These are phyloP conservation scores for Wickerhamomyces sp. DNA, from an alignment of 1,139 yeast genomes.

Conservation along the genomic window DNA sequence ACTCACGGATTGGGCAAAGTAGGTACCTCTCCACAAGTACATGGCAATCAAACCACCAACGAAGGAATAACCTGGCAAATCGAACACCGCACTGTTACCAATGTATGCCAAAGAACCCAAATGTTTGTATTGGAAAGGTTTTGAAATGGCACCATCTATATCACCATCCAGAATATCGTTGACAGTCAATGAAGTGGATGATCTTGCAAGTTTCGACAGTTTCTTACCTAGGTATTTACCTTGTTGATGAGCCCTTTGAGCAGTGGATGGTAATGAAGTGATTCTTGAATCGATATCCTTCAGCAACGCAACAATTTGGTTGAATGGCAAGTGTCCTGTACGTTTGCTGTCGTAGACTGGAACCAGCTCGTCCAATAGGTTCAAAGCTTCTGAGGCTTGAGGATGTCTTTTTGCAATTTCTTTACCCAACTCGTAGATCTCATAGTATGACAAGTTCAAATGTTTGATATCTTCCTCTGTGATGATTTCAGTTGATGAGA, in stretches of 20 bases:
- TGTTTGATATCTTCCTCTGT: constrained; percentile 39
- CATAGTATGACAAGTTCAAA: constrained; percentile 38
- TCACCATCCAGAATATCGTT: constrained; percentile 43
- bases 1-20: constrained; percentile 59
- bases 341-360: constrained; percentile 43
- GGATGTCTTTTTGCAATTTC: constrained; percentile 49
- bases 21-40: constrained; percentile 64
- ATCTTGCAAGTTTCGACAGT: constrained; percentile 41
- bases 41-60: constrained; percentile 59
- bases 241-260: constrained; percentile 64
- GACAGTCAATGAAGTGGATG: constrained; percentile 32
- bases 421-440: constrained; percentile 39
- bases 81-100: constrained; percentile 63
- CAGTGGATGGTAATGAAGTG: constrained; percentile 63
- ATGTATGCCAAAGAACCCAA: constrained; percentile 59
- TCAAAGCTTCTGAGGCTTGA: constrained; percentile 50
- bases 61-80: constrained; percentile 49
- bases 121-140: constrained; percentile 54
- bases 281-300: constrained; percentile 52
- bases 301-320: constrained; percentile 43
- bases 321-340: constrained; percentile 42
- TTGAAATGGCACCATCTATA: constrained; percentile 45
- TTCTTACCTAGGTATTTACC: constrained; percentile 56
- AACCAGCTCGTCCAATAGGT: constrained; percentile 42
- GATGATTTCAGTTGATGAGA: constrained; percentile 28